A percentile compares a stretch with the other conserved stretches of the same genome.
These are phyloP conservation scores for Hypomyces perniciosus DNA, from an alignment of 2,329 filamentous ascomycete species.

Conservation along the genomic window DNA sequence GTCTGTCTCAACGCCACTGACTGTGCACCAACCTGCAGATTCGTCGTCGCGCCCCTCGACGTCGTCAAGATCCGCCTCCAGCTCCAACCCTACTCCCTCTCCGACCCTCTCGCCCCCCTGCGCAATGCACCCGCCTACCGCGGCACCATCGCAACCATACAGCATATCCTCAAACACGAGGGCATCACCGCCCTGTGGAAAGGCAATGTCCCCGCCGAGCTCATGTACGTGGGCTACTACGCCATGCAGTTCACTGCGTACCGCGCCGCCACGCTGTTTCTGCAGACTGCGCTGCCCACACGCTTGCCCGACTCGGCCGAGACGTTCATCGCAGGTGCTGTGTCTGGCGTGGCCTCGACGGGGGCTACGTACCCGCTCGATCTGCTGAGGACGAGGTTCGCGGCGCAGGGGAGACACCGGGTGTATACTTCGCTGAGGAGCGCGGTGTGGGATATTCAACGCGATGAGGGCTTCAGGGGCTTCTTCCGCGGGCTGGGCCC, in stretches of 20 bases:
- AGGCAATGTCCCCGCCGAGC: conserved; percentile 91
- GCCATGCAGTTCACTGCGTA: conserved; percentile 88
- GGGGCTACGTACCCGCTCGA: conserved; percentile 87
- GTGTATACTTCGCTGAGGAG: conserved; percentile 69
- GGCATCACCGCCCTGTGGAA: conserved; percentile 90
- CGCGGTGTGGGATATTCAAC: conserved; percentile 66
- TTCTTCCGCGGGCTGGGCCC: conserved; percentile 87
- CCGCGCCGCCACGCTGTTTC: conserved; percentile 62
- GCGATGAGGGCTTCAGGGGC: conserved; percentile 67
- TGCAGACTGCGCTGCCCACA: conserved; percentile 46
- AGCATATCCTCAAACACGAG: conserved; percentile 71
- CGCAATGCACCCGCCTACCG: conserved; percentile 54
- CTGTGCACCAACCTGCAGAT: conserved; percentile 45
- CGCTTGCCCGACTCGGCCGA: conserved; percentile 61
- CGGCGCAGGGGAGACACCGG: conserved; percentile 77
- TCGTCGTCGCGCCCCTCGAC: conserved; percentile 90
- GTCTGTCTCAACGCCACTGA: background rate
- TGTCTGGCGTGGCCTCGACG: conserved; percentile 77
- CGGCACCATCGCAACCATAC: conserved; percentile 70
- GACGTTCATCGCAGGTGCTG: conserved; percentile 77
- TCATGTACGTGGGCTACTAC: conserved; percentile 89
- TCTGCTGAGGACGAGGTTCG: conserved; percentile 87
- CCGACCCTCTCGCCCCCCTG: conserved; percentile 62
- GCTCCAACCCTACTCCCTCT: conserved; percentile 79
- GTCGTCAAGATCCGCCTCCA: conserved; percentile 98